phyloP scores from a whole-genome alignment of 805 yeast genomes.

The Candida pini region DNA sequence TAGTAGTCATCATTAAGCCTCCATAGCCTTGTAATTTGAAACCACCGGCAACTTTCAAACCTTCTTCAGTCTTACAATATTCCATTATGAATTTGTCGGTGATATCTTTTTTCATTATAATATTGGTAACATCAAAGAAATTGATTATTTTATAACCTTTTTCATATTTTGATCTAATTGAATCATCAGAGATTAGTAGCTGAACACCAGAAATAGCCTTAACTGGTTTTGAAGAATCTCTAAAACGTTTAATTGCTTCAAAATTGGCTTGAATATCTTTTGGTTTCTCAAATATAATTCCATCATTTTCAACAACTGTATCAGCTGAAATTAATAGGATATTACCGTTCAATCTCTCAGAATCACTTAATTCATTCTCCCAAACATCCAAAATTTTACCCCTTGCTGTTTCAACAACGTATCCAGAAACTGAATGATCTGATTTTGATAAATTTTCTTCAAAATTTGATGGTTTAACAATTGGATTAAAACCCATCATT shows the following conservation, averaged over 20 bases:
- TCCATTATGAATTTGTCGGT: conserved; percentile 50
- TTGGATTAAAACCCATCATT: conserved; percentile 46
- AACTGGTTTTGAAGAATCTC: conserved; percentile 40
- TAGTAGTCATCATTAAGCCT: conserved; percentile 51
- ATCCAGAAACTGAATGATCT: conserved; percentile 43
- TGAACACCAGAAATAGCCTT: conserved; percentile 52
- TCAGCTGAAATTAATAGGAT: conserved; percentile 61
- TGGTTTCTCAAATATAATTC: conserved; percentile 77
- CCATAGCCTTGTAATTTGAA: conserved; percentile 77
- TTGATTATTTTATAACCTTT: conserved; percentile 13
- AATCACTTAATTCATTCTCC: conserved; percentile 26
- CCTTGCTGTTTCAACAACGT: conserved; percentile 65
- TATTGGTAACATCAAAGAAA: conserved; percentile 21
- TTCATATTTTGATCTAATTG: conserved; percentile 2
- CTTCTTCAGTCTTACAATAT: conserved; percentile 72
- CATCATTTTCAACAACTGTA: conserved; percentile 61
- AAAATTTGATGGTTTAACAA: conserved; percentile 59
- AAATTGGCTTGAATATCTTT: conserved; percentile 45
- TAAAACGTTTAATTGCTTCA: conserved; percentile 39
- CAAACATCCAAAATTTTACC: conserved; percentile 65
- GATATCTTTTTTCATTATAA: conserved; percentile 37
- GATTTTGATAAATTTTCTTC: conserved; percentile 69
- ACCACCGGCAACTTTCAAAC: conserved; percentile 85
- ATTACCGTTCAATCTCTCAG: too few species aligned
- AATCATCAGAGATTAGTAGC: conserved; percentile 27